Base-by-base conservation (phyloP, 768 basidiomycete species). In the Lyophyllum shimeji region DNA sequence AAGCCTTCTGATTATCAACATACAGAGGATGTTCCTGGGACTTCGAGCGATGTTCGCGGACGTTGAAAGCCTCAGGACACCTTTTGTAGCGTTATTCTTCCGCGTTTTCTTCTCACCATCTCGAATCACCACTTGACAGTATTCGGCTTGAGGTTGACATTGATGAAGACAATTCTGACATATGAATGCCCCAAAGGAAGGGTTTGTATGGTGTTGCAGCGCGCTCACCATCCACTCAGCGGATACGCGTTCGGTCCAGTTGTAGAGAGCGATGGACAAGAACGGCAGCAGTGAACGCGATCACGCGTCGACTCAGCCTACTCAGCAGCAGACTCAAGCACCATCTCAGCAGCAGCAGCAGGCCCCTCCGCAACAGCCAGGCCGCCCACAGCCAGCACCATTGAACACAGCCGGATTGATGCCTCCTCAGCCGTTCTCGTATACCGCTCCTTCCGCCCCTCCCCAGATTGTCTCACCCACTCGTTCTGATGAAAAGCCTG, bases 221-320 rank as follows among this genome's bases (percentile, higher is more conserved):
- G 25, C 21, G 42, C 33, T 52, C 52, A 52, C 45, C 50, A 61
- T 33, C 53, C n/a, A 23, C 34, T n/a, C 53, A 5, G 15, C 25
- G 45, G 37, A 21, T 33, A 34, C 43, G 43, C 11, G 46, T 29
- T 17, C 24, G 18, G 29, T 25, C 21, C 11, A 31, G 18, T 31
- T 34, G 21, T 43, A 27, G 25, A 44, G 21, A 25, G 42, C 42
- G 24, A 60, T 58, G 57, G 60, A 48, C 47, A 23, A 47, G 24
- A 53, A 58, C 15, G 49, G 29, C 53, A 43, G 25, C 43, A 44
- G 50, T 24, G 57, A 52, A 49, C 53, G 37, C 27, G 60, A 58
- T 15, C 47, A 34, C 12, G 46, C 46, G 7, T 17, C 9, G 39
- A n/a, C 39, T 3, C 39, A 40, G 39, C 39, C 39, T 18, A n/a